Evolutionary conservation across 345 rosid genomes (phyloP), one percentile per base, ranked within the genome.

Genomic region (Rhizophora mangle): DNA sequence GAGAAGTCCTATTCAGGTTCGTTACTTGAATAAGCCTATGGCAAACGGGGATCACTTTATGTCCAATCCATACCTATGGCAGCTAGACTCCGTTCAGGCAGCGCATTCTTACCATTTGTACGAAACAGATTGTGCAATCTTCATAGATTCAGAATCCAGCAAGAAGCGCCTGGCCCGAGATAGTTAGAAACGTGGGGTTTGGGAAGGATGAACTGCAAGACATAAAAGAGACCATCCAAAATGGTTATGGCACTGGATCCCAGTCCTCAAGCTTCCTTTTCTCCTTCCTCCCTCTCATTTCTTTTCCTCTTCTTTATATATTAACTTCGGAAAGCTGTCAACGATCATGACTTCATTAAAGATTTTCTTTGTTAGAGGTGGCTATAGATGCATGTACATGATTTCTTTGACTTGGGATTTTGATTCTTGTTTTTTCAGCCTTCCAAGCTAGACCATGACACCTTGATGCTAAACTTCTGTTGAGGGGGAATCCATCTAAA

Each of bases 1-100:
- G 65, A 77, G 87, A 75, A 79, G 66, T 68, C 87, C 95, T 8
- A 69, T 67, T 16, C 68, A 21, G 85, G 83, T 56, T 79, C 83
- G 34, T 24, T 69, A 10, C 24, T 1, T 24, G 0, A 24, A 24
- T 24, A 24, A 24, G 24, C 24, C 24, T 24, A 24, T 24, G 24
- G 60, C 72, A n/a, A 83, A 24, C 24, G 84, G 78, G 95, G 96
- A 22, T 83, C 96, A 0, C 82, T 90, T 3, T 89, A 90, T 29
- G 88, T 92, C 59, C 90, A 90, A 66, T 89, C 93, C 46, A 65
- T 90, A 34, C 96, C 96, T 18, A 70, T 91, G 78, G 95, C 88
- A 3, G 74, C 85, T 62, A 84, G 92, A 74, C 79, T 89, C 61
- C 83, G 96, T 49, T 89, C 92, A 0, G 87, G 92, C 73, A 75